Evolutionary conservation across 2,329 filamentous ascomycete genomes (phyloP), one percentile per base, ranked within the genome.

Genomic region (Diaporthe vexans): DNA sequence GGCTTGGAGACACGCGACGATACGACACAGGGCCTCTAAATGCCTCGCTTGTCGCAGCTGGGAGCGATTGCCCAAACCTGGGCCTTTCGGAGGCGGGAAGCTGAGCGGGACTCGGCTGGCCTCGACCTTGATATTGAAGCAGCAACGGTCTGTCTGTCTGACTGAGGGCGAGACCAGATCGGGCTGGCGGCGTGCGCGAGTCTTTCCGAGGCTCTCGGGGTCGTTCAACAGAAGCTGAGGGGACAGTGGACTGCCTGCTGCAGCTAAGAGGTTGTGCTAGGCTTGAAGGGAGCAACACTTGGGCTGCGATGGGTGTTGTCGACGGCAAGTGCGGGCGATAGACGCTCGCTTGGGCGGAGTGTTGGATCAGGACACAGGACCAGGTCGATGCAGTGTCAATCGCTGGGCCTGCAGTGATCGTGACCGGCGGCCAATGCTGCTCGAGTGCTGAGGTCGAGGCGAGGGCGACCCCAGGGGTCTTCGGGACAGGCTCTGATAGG

Each of bases 401-500:
- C 26, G 63, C 48, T 24, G 33, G 59, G 33, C 46, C 33, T 68
- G 63, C 48, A 54, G 63, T 68, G 63, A 68, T 68, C 33, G 63
- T 52, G 48, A 40, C 33, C 17, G 48, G 63, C 63, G 11, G 48
- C 33, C 48, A 68, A 68, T 68, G 33, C 33, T 52, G 46, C 13
- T 19, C 29, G 63, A 52, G 29, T 67, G 63, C 63, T 52, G 29
- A 52, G 61, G 63, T 24, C n/a, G 48, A 54, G 33, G 46, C 54
- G 63, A 8, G 6, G 33, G 15, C 19, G 17, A 46, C 29, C 46
- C 29, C 29, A 37, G 63, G 33, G n/a, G 17, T 26, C 33, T 33
- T 54, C 63, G 63, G 48, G 63, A 68, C 33, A 40, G 63, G 46
- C 46, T 68, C 63, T 68, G 63, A 68, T 68, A 68, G 63, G 63